phyloP scores from a whole-genome alignment of 805 yeast species.

The Saturnispora besseyi region DNA sequence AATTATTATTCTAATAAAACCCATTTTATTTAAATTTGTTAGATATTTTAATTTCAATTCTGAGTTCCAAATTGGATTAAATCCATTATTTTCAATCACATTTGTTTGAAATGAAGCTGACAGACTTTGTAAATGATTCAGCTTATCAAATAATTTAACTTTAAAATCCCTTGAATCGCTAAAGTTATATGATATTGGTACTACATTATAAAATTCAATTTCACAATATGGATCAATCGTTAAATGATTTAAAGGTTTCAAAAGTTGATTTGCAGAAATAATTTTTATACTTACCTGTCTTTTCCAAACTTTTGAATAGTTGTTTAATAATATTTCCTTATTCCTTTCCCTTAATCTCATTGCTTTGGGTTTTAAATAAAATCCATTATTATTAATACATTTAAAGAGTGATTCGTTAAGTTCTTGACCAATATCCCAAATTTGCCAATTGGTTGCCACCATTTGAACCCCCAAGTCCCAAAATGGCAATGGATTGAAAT shows the following conservation, averaged over 20 bases:
- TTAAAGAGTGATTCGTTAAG: slow-evolving; percentile 72
- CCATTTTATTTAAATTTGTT: slow-evolving; percentile 35
- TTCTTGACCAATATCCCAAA: slow-evolving; percentile 83
- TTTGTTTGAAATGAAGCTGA: slow-evolving; percentile 23
- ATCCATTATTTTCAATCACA: slow-evolving; percentile 59
- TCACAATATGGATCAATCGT: slow-evolving; percentile 53
- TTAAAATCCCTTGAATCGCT: neutral
- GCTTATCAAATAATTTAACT: neutral
- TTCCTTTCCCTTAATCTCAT: slow-evolving; percentile 10
- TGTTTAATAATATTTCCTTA: neutral
- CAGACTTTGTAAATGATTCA: neutral
- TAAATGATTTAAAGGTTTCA: slow-evolving; percentile 47
- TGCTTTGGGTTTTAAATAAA: slow-evolving; percentile 61
- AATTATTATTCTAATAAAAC: slow-evolving; percentile 48
- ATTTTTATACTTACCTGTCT: slow-evolving; percentile 33
- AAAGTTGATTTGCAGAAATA: slow-evolving; percentile 80
- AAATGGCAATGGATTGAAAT: slow-evolving; percentile 67
- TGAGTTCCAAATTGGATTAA: slow-evolving; percentile 78
- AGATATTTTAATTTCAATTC: slow-evolving; percentile 34
- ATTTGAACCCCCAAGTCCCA: slow-evolving; percentile 88
- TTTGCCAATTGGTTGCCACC: slow-evolving; percentile 98
- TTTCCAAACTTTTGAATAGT: slow-evolving; percentile 1
- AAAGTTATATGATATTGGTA: slow-evolving; percentile 4
- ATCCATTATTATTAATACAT: slow-evolving; percentile 49
- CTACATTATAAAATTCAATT: slow-evolving; percentile 48